phyloP scores from a whole-genome alignment of 208 protist species.

The Naegleria lovaniensis region DNA sequence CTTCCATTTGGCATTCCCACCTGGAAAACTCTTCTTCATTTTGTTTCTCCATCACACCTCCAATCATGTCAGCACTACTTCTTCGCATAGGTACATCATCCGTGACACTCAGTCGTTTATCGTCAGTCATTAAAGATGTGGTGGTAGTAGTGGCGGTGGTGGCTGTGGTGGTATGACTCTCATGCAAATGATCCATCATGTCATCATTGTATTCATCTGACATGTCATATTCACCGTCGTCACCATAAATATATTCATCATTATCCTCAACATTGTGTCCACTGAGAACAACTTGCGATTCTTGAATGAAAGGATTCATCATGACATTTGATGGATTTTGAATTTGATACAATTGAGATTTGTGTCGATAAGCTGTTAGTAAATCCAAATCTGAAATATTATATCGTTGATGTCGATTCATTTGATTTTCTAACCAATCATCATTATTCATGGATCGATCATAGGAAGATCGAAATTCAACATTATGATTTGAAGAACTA shows the following conservation, averaged over 20 bases:
- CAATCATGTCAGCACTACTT: not conserved
- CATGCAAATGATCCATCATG: not conserved
- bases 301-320: conserved; percentile 5
- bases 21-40: not conserved
- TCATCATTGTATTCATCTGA: not conserved
- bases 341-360: not conserved
- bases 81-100: not conserved
- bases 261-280: not conserved
- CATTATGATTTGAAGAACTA: not conserved
- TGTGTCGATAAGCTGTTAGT: not conserved
- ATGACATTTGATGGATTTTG: not conserved
- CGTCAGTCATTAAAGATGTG: too few species aligned
- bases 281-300: not conserved
- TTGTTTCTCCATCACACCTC: not conserved
- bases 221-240: not conserved
- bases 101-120: not conserved
- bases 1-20: not conserved
- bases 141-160: too few species aligned
- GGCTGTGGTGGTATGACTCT: too few species aligned
- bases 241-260: not conserved
- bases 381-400: conserved; percentile 13
- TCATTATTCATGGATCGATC: not conserved
- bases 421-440: not conserved
- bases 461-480: not conserved
- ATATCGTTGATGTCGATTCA: conserved; percentile 4